phyloP scores from a whole-genome alignment of 306 rosid genomes.

The Cucumis cinereus region DNA sequence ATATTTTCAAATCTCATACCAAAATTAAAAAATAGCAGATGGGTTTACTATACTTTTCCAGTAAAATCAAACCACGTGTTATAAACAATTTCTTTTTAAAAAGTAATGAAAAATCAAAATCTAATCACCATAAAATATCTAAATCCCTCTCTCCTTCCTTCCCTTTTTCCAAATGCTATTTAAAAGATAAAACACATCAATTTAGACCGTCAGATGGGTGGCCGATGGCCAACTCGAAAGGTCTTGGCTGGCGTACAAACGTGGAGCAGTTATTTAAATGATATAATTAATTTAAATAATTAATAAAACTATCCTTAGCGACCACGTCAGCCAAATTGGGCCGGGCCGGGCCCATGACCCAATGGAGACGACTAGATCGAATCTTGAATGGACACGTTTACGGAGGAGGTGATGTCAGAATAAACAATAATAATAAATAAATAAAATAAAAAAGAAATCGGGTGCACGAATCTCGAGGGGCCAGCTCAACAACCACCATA shows the following conservation, averaged over 20 bases:
- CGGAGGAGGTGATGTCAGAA: conserved; percentile 24
- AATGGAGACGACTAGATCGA: conserved; percentile 38
- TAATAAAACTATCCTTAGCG: background rate
- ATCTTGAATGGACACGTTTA: conserved; percentile 33
- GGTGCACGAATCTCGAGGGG: conserved; percentile 42
- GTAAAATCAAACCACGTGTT: conserved; percentile 1
- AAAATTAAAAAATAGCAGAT: too few species aligned
- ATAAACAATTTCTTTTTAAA: background rate
- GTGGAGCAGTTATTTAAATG: background rate
- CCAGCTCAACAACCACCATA: conserved; percentile 73
- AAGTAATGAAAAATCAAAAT: background rate
- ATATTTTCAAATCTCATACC: too few species aligned
- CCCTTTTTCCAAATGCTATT: background rate
- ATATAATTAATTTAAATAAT: background rate
- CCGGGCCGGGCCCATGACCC: conserved; percentile 3
- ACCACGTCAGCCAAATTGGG: conserved; percentile 57
- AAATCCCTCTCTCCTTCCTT: background rate
- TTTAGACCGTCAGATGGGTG: conserved; percentile 9
- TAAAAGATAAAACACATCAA: background rate
- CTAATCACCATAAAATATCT: background rate
- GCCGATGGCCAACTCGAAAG: conserved; percentile 48
- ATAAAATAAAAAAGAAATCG: conserved; percentile 16
- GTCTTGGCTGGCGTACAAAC: background rate
- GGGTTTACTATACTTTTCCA: background rate
- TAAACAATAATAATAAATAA: conserved; percentile 8